Conservation (phyloP, 140 eudicot species). For the Senecio squalidus region DNA sequence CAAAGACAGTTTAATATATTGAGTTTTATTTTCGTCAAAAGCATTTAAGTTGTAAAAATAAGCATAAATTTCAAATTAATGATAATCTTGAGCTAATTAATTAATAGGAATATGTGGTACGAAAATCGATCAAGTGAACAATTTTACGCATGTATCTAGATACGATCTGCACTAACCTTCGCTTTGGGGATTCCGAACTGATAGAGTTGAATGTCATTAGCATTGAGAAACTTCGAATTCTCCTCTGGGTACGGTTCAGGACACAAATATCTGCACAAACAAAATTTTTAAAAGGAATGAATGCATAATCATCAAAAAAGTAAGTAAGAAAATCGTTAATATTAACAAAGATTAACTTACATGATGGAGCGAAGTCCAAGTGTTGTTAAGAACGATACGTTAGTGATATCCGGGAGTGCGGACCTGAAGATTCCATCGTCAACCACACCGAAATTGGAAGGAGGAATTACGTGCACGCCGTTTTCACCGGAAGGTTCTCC, state of each 20-base stretch:
- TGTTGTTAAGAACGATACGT: constrained; percentile 42
- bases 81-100: too few relatives aligned
- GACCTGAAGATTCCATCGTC: constrained; percentile 56
- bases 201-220: constrained; percentile 43
- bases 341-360: constrained; percentile 8
- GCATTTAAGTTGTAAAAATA: too few relatives aligned
- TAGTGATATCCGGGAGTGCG: constrained; percentile 45
- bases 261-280: constrained; percentile 41
- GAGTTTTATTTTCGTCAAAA: too few relatives aligned
- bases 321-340: too few relatives aligned
- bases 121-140: too few relatives aligned
- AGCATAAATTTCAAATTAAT: too few relatives aligned
- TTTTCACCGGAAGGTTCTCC: constrained; percentile 14
- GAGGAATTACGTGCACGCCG: constrained; percentile 34
- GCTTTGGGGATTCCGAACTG: constrained; percentile 57
- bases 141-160: background rate
- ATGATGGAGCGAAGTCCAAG: constrained; percentile 54
- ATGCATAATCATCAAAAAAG: constrained; percentile 1
- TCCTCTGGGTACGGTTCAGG: constrained; percentile 60
- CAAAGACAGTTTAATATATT: too few relatives aligned
- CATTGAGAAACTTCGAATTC: constrained; percentile 40
- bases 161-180: constrained; percentile 53
- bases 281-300: background rate
- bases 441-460: constrained; percentile 49
- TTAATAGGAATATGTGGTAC: too few relatives aligned